These are phyloP conservation scores for Pichia kluyveri DNA, from an alignment of 805 yeast genomes.

Conservation along the genomic window DNA sequence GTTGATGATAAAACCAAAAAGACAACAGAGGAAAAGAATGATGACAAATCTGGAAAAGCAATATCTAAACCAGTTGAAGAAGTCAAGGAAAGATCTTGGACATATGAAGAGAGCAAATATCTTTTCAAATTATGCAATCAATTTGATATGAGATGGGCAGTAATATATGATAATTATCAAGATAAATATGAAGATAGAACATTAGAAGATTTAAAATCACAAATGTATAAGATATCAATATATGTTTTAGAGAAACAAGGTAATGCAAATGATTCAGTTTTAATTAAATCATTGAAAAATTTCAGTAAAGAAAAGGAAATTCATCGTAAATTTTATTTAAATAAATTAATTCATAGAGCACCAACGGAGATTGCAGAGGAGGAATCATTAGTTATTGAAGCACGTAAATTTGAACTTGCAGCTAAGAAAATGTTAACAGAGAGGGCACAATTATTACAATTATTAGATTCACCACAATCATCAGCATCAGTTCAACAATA, in stretches of 20 bases:
- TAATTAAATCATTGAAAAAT: slow-evolving; percentile 52
- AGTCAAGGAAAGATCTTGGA: slow-evolving; percentile 36
- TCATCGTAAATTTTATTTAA: slow-evolving; percentile 73
- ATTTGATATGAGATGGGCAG: slow-evolving; percentile 63
- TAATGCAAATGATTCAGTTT: slow-evolving; percentile 32
- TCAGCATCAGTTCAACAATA: slow-evolving; percentile 70
- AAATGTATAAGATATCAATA: slow-evolving; percentile 64
- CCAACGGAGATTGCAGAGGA: slow-evolving; percentile 99
- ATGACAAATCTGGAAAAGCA: too few species aligned
- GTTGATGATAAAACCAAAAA: too few species aligned
- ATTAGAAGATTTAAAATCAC: slow-evolving; percentile 74
- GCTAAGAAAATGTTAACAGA: slow-evolving; percentile 84
- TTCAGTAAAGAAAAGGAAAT: slow-evolving; percentile 65
- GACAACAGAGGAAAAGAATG: too few species aligned
- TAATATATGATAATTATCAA: slow-evolving; percentile 50
- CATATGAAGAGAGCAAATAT: slow-evolving; percentile 66
- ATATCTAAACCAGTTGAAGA: background rate
- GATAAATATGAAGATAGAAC: slow-evolving; percentile 39
- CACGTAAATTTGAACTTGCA: slow-evolving; percentile 83
- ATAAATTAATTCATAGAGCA: slow-evolving; percentile 66
- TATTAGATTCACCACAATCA: slow-evolving; percentile 81
- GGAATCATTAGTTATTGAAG: slow-evolving; percentile 87
- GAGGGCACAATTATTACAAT: slow-evolving; percentile 64
- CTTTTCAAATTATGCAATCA: slow-evolving; percentile 60
- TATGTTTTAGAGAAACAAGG: slow-evolving; percentile 34